Percentiles rank a stretch among this genome's conserved stretches.
Conservation (phyloP, 2,329 filamentous ascomycete species). For the Plectosphaerella cucumerina region DNA sequence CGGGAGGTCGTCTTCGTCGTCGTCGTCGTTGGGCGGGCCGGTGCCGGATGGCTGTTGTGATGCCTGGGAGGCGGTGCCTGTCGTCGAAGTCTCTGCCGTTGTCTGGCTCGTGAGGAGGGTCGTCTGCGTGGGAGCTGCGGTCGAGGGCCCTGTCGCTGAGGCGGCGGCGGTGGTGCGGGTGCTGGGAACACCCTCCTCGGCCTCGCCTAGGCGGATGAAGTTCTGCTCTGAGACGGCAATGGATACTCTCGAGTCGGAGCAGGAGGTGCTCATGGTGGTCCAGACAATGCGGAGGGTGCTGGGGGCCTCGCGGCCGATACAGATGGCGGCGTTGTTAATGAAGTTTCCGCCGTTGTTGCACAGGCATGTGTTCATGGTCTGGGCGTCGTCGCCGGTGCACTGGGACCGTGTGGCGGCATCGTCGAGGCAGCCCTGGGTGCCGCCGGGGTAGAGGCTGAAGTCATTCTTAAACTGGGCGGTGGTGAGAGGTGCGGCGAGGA, state of each 20-base stretch:
- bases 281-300: constrained; percentile 39
- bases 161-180: too few relatives aligned
- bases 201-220: constrained; percentile 27
- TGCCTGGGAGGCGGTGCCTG: neutral
- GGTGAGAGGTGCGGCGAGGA: constrained; percentile 13
- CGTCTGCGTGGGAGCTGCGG: too few relatives aligned
- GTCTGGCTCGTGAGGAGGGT: constrained; percentile 3
- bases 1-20: constrained; percentile 15
- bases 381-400: constrained; percentile 35
- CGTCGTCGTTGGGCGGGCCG: neutral
- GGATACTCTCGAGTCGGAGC: constrained; percentile 36
- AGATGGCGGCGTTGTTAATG: constrained; percentile 41
- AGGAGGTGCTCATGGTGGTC: constrained; percentile 36
- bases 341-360: constrained; percentile 47
- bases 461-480: constrained; percentile 27
- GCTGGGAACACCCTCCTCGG: neutral
- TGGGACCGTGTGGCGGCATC: constrained; percentile 31
- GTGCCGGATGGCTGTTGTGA: neutral
- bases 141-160: too few relatives aligned
- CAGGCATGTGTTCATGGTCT: constrained; percentile 42
- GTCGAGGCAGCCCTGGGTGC: constrained; percentile 38
- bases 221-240: constrained; percentile 34
- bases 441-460: constrained; percentile 38
- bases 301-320: constrained; percentile 32
- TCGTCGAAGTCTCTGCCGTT: constrained; percentile 2